phyloP scores from a whole-genome alignment of 169 alveolate genomes.

The Perkinsus olseni region DNA sequence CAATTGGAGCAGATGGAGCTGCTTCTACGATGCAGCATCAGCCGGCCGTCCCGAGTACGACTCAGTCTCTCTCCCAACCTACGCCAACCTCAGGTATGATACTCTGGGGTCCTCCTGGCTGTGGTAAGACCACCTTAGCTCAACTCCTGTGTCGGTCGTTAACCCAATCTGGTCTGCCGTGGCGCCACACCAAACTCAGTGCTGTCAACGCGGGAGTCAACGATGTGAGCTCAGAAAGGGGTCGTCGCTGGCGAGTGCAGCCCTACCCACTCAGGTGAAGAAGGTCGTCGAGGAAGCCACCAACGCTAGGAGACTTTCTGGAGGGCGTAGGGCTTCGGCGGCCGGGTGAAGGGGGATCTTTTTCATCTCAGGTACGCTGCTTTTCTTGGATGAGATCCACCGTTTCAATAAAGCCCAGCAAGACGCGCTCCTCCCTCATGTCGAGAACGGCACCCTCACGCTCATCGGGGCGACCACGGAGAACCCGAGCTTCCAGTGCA shows the following conservation, averaged over 20 bases:
- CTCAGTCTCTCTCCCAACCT: too few relatives aligned
- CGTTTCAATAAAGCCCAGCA: slow-evolving; percentile 21
- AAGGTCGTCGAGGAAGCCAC: not conserved
- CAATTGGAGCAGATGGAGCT: not conserved
- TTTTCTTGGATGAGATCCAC: slow-evolving; percentile 19
- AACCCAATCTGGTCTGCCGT: not conserved
- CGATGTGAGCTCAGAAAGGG: not conserved
- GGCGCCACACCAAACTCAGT: not conserved
- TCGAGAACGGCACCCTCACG: slow-evolving; percentile 8
- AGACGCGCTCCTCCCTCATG: slow-evolving; percentile 13
- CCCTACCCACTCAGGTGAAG: not conserved
- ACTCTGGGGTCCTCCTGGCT: slow-evolving; percentile 24
- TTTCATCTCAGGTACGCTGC: not conserved
- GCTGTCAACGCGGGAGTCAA: not conserved
- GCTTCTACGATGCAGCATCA: not conserved
- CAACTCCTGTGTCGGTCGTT: slow-evolving; percentile 1
- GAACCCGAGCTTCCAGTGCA: slow-evolving; percentile 7
- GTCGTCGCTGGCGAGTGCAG: not conserved
- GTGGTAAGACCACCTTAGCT: slow-evolving; percentile 21
- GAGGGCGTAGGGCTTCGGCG: not conserved
- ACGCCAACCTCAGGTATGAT: too few relatives aligned
- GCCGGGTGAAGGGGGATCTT: not conserved
- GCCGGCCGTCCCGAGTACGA: not conserved
- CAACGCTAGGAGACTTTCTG: not conserved
- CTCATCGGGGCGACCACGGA: slow-evolving; percentile 16